These are phyloP conservation scores for Acacia concinna DNA, from an alignment of 331 rosid species.

Conservation along the genomic window DNA sequence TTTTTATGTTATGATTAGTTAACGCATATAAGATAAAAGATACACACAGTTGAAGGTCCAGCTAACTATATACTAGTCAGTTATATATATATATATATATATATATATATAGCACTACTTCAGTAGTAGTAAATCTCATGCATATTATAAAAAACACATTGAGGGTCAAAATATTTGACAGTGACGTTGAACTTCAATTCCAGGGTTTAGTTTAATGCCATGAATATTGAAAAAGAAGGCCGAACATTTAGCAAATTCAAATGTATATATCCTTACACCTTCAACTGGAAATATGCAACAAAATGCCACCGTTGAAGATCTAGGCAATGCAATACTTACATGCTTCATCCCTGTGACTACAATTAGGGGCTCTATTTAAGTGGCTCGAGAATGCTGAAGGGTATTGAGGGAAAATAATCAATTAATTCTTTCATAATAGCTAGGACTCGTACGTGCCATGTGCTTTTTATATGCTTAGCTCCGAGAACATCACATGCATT, in stretches of 20 bases:
- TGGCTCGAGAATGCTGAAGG: neutral
- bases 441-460: neutral
- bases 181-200: neutral
- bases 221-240: neutral
- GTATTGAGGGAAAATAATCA: neutral
- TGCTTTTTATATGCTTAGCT: conserved; percentile 3
- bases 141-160: neutral
- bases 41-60: neutral
- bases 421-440: neutral
- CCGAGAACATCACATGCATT: neutral
- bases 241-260: neutral
- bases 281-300: neutral
- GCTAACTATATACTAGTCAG: neutral
- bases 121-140: neutral
- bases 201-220: neutral
- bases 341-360: neutral
- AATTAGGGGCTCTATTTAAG: neutral
- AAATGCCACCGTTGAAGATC: neutral
- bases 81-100: too few species aligned
- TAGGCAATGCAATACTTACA: neutral
- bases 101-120: neutral
- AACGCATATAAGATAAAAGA: neutral
- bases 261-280: neutral
- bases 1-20: neutral
- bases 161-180: neutral